Conservation (phyloP, 73 alveolate genomes). For the Durusdinium trenchii region DNA sequence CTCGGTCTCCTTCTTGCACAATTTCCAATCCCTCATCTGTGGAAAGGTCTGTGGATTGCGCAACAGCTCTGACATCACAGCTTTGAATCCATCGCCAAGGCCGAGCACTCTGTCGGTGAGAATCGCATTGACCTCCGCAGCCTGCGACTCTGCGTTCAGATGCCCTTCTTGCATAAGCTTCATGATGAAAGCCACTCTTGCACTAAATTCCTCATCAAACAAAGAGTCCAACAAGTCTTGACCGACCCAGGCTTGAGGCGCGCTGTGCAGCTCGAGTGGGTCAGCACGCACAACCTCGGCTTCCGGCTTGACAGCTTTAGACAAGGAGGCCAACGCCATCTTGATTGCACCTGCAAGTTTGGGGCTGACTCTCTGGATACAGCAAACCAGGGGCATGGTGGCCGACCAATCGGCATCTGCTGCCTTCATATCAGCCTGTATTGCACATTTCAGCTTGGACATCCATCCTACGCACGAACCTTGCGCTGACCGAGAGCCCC, state of each 20-base stretch:
- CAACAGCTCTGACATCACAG: background rate
- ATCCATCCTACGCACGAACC: background rate
- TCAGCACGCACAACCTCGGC: background rate
- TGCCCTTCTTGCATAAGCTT: background rate
- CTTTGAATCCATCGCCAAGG: background rate
- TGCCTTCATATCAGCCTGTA: background rate
- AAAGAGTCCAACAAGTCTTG: background rate
- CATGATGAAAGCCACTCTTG: background rate
- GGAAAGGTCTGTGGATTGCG: no score
- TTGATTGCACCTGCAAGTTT: background rate
- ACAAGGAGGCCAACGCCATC: background rate
- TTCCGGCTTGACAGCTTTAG: background rate
- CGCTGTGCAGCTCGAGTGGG: background rate
- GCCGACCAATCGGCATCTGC: background rate
- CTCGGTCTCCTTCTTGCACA: background rate
- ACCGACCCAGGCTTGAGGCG: background rate
- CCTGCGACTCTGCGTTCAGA: background rate
- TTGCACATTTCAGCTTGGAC: background rate
- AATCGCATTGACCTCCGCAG: background rate
- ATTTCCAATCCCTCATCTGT: background rate
- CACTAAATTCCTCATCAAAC: conserved; percentile 11
- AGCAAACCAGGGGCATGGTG: background rate
- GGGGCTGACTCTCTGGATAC: background rate
- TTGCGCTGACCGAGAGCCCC: background rate
- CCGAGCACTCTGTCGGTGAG: background rate